phyloP scores from a whole-genome alignment of 768 basidiomycete species.

The Heimioporus sp. region DNA sequence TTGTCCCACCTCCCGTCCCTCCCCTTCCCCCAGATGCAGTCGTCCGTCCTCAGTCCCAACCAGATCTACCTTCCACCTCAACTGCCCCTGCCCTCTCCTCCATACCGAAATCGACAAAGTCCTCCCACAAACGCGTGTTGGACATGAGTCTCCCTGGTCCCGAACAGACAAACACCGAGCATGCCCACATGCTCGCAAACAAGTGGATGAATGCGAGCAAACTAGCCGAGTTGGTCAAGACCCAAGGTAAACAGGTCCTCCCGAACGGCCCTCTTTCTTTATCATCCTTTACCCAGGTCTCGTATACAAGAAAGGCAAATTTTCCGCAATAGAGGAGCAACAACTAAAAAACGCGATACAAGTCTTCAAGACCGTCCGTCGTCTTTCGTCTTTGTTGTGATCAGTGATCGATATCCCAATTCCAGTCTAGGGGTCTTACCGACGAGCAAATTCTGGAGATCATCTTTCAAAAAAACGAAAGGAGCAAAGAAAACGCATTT shows the following conservation, averaged over 20 bases:
- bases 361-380: conserved; percentile 54
- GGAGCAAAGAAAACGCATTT: conserved; percentile 61
- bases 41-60: conserved; percentile 35
- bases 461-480: conserved; percentile 67
- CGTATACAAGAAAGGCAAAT: conserved; percentile 87
- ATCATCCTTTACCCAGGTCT: conserved; percentile 47
- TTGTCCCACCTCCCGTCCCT: conserved; percentile 21
- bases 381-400: not conserved
- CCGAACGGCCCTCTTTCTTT: not conserved
- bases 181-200: conserved; percentile 68
- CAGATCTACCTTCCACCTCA: conserved; percentile 43
- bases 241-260: conserved; percentile 49
- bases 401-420: conserved; percentile 2
- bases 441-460: conserved; percentile 57
- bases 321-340: conserved; percentile 74
- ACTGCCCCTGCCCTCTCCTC: conserved; percentile 40
- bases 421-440: conserved; percentile 49
- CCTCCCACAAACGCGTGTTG: conserved; percentile 37
- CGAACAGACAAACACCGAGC: conserved; percentile 48
- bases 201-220: conserved; percentile 77
- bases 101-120: conserved; percentile 35
- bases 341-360: conserved; percentile 66
- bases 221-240: conserved; percentile 64
- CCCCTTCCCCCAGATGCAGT: conserved; percentile 25
- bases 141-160: conserved; percentile 42